Base-by-base conservation (phyloP, 2,329 filamentous ascomycete genomes). In the Colletotrichum sp. region DNA sequence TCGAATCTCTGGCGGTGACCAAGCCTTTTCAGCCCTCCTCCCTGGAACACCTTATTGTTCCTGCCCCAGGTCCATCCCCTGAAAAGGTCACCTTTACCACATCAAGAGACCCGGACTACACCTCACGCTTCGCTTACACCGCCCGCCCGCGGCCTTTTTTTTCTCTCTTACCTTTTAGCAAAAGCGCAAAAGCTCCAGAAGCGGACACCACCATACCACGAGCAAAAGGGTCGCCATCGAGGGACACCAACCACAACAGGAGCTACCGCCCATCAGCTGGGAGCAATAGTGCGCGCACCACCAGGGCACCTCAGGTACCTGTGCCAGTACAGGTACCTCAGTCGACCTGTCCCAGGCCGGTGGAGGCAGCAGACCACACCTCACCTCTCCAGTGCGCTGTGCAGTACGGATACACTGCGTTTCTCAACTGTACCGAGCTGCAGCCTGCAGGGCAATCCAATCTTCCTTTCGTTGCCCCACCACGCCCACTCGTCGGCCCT, bases 1-100 rank as follows among this genome's bases (percentile, higher is more conserved):
- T 76, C 64, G 55, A 52, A 57, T 24, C 28, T 65, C 49, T 49
- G 59, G 74, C 70, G 65, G 74, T 76, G 71, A 73, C 70, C 65
- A 73, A 74, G 26, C 71, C 64, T 59, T 66, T 69, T 62, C 34
- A 69, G 70, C 73, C 59, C 70, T 76, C 32, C 73, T 73, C 64
- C 70, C 65, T 66, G 70, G 74, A 74, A 74, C 70, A 76, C 57
- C 57, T 76, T 76, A 55, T 74, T 74, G 74, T 59, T 76, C 70
- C 70, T 74, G 44, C 55, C 39, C 49, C 64, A 63, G 34, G 13
- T 59, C 26, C 18, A 30, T 70, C 55, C 57, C 55, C 63, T 66
- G 34, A 3, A 49, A 18, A 74, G 28, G 18, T 21, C 26, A 36
- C 49, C 32, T 64, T 62, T 30, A 49, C 68, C 28, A 52, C 44